Evolutionary conservation across 2,329 filamentous ascomycete genomes (phyloP), one percentile per base, ranked within the genome.

Genomic region (Sclerotinia nivalis): DNA sequence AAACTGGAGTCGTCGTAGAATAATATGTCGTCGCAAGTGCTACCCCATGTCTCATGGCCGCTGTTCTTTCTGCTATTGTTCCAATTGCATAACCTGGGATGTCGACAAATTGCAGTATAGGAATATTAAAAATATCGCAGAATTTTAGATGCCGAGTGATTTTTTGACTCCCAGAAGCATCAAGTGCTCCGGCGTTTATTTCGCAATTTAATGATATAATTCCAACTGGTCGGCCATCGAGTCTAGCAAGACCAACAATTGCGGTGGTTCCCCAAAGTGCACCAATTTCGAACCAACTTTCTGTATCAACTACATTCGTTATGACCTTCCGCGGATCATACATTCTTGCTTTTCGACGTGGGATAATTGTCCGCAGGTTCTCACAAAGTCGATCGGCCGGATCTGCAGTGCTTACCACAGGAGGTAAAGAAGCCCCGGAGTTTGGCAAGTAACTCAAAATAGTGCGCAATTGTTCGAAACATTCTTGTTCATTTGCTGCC

Each of bases 1-100:
- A 90, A 4, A 91, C 83, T 0, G 88, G 87, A 68, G 84, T 85
- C 0, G 87, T 89, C 0, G 87, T 89, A 31, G 84, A 84, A 76
- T 86, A 89, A 76, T 90, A 90, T 0, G 87, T 83, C 69, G 86
- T 86, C 8, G 85, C 87, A 1, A 90, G 82, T 59, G 86, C 84
- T 5, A 90, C 82, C 0, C 88, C 88, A 80, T 87, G 88, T 66
- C 87, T 82, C 88, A 90, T 90, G 0, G 87, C 89, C 18, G 87
- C 88, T 6, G 83, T 85, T 20, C 87, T 82, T 77, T 90, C 88
- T 2, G 88, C 88, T 0, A 86, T 82, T 0, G 88, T 89, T 0
- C 88, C 88, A 56, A 90, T 87, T 0, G 88, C 87, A 72, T 89
- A 90, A 1, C 88, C 86, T 4, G 85, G 88, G 2, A 88, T 81